These are phyloP conservation scores for Zalaria obscura DNA, from an alignment of 2,329 filamentous ascomycete species.

Conservation along the genomic window DNA sequence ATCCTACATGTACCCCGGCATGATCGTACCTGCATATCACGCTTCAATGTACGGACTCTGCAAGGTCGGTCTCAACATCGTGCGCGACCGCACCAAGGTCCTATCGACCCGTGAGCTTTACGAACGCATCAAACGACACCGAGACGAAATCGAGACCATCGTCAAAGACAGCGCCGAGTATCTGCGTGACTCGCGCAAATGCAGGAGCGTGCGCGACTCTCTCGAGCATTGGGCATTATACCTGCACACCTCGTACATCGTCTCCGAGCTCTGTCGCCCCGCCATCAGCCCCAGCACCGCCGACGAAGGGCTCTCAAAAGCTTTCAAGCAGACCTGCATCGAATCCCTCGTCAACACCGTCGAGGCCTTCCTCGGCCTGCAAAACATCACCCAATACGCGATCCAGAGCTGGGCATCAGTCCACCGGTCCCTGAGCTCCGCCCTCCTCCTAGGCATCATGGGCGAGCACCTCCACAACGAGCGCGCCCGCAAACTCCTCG, in stretches of 20 bases:
- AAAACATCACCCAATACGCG: constrained; percentile 33
- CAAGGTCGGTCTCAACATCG: constrained; percentile 45
- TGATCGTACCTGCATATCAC: constrained; percentile 39
- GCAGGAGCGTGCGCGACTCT: constrained; percentile 35
- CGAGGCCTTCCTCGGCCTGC: constrained; percentile 46
- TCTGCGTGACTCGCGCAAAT: constrained; percentile 38
- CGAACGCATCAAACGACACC: constrained; percentile 38
- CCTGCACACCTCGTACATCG: constrained; percentile 47
- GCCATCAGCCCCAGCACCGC: constrained; percentile 40
- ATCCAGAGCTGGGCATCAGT: constrained; percentile 29
- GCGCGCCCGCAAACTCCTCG: constrained; percentile 28
- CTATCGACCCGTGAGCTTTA: constrained; percentile 38
- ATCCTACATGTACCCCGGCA: constrained; percentile 8
- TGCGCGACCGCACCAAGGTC: constrained; percentile 42
- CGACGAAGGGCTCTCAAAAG: constrained; percentile 27
- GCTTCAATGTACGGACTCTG: constrained; percentile 43
- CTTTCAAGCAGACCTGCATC: constrained; percentile 39
- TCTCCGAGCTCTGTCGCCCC: constrained; percentile 47
- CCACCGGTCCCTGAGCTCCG: constrained; percentile 29
- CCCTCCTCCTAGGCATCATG: constrained; percentile 27
- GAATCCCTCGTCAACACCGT: constrained; percentile 40
- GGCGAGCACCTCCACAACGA: constrained; percentile 31
- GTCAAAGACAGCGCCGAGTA: constrained; percentile 44
- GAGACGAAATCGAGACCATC: constrained; percentile 41
- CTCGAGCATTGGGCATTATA: constrained; percentile 47